Conservation (phyloP, 306 rosid genomes). For the Carpinus fangiana region DNA sequence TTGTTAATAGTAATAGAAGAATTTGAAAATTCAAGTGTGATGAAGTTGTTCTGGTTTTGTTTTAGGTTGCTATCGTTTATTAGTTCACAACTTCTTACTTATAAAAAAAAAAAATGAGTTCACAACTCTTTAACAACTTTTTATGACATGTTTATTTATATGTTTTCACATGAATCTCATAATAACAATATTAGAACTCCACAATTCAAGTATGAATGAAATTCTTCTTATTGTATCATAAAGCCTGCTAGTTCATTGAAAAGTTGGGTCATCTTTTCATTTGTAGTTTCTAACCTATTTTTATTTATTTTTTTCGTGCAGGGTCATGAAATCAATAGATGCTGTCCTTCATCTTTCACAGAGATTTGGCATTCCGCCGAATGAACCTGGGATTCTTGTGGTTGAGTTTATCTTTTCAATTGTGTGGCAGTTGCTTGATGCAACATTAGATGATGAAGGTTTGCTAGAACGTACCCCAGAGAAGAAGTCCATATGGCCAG, state of each 20-base stretch:
- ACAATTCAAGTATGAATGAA: constrained; percentile 1
- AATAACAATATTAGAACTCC: constrained; percentile 12
- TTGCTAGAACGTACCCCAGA: constrained; percentile 60
- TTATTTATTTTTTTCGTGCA: constrained; percentile 30
- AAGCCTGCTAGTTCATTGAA: constrained; percentile 21
- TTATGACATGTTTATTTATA: constrained; percentile 8
- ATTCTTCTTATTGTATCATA: background rate
- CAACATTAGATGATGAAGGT: constrained; percentile 86
- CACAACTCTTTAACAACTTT: background rate
- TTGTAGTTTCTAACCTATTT: constrained; percentile 34
- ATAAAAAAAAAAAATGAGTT: background rate
- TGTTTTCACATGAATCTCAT: constrained; percentile 7
- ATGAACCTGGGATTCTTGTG: constrained; percentile 83
- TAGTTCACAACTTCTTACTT: too few species aligned
- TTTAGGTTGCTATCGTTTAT: too few species aligned
- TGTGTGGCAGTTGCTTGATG: constrained; percentile 91
- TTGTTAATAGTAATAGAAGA: background rate
- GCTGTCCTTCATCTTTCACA: constrained; percentile 68
- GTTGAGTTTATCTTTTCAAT: constrained; percentile 79
- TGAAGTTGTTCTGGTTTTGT: background rate
- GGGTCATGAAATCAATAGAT: constrained; percentile 83
- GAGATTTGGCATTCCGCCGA: constrained; percentile 57
- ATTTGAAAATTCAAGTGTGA: background rate
- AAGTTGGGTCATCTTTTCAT: constrained; percentile 7
- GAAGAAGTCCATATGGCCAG: constrained; percentile 70